Evolutionary conservation across 2,329 filamentous ascomycete species (phyloP).

Genomic region (Pyrenochaeta sp.): DNA sequence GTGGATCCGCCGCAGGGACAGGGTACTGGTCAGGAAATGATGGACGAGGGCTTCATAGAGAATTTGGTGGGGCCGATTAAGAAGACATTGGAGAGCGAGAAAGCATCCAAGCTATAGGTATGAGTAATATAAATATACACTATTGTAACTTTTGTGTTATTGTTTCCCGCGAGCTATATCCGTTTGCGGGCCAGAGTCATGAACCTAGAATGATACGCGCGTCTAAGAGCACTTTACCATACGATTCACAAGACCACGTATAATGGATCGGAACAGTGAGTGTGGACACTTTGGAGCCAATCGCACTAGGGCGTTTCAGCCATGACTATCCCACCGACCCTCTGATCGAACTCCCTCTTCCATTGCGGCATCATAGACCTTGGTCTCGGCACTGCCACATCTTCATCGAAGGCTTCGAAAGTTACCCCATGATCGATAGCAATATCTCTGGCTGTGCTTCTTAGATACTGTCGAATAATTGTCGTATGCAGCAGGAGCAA

Average conservation of each 20-base stretch:
- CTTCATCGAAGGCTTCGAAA: conserved; percentile 35
- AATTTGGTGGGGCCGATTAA: conserved; percentile 34
- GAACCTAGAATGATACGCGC: no score
- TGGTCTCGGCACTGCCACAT: conserved; percentile 13
- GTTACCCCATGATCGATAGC: conserved; percentile 22
- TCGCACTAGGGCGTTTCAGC: background rate
- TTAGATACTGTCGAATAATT: conserved; percentile 38
- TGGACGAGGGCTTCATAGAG: conserved; percentile 17
- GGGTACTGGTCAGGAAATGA: conserved; percentile 32
- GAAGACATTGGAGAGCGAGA: conserved; percentile 27
- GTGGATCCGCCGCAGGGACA: conserved; percentile 27
- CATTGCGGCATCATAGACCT: conserved; percentile 44
- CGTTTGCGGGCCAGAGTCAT: no score
- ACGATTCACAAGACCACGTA: no score
- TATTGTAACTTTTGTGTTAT: background rate
- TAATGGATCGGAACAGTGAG: no score
- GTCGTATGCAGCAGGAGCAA: conserved; percentile 26
- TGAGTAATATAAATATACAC: background rate
- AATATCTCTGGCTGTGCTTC: conserved; percentile 22
- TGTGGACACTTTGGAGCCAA: no score
- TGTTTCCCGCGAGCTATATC: no score
- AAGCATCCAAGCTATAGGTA: conserved; percentile 16
- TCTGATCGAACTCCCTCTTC: conserved; percentile 41
- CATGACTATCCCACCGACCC: conserved; percentile 31
- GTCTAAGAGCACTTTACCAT: no score